Percentiles rank a stretch among this genome's conserved stretches.
Conservation (phyloP, 2,329 filamentous ascomycete species). For the Penicillium sp. region DNA sequence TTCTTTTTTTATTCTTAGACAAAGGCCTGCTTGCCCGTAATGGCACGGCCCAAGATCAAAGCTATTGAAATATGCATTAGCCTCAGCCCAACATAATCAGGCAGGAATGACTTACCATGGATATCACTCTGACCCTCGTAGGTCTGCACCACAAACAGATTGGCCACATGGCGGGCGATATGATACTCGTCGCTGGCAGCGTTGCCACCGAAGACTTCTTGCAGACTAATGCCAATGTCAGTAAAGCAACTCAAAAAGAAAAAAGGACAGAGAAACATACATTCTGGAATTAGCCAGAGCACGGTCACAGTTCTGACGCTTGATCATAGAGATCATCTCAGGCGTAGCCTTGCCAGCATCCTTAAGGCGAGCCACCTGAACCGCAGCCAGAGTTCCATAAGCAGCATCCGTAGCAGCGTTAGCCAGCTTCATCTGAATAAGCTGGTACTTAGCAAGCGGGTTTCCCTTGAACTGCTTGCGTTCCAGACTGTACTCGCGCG, state of each 20-base stretch:
- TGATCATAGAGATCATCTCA: constrained; percentile 97
- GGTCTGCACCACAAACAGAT: constrained; percentile 94
- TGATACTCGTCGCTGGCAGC: constrained; percentile 97
- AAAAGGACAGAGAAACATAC: constrained; percentile 36
- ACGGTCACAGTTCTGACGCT: constrained; percentile 94
- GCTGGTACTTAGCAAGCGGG: constrained; percentile 90
- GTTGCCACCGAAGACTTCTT: constrained; percentile 97
- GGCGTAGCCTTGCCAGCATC: constrained; percentile 82
- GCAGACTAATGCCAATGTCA: constrained; percentile 53
- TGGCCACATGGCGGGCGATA: constrained; percentile 91
- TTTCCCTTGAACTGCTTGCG: constrained; percentile 95
- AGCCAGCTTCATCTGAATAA: constrained; percentile 95
- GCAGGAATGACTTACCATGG: constrained; percentile 65
- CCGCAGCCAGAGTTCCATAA: constrained; percentile 83
- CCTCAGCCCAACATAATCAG: constrained; percentile 29
- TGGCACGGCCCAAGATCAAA: constrained; percentile 65
- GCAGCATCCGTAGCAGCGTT: constrained; percentile 89
- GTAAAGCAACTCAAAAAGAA: constrained; percentile 4
- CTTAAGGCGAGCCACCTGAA: constrained; percentile 90
- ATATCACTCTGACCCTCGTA: constrained; percentile 99
- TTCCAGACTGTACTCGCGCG: constrained; percentile 84
- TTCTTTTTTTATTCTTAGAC: constrained; percentile 45
- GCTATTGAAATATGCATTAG: constrained; percentile 53
- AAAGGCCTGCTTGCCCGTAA: constrained; percentile 77
- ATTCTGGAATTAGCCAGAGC: constrained; percentile 75